These are phyloP conservation scores for Botryobasidium botryosum DNA, from an alignment of 768 basidiomycete genomes.

Conservation along the genomic window DNA sequence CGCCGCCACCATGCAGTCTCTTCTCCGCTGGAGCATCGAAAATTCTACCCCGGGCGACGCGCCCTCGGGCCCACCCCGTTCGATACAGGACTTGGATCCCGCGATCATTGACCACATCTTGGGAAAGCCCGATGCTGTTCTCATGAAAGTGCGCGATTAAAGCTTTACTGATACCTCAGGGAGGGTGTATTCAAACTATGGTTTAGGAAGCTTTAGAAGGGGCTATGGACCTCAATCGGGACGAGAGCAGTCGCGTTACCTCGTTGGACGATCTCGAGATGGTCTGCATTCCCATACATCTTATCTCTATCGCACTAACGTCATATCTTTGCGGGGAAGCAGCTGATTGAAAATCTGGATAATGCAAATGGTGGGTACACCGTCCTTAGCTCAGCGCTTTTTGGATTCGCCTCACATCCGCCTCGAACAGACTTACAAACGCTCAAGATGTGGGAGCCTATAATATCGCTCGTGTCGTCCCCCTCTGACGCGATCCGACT, in stretches of 20 bases:
- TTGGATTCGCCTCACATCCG: not conserved
- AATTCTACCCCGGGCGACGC: slow-evolving; percentile 29
- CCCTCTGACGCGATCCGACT: slow-evolving; percentile 42
- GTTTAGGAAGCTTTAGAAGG: slow-evolving; percentile 42
- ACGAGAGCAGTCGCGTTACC: slow-evolving; percentile 40
- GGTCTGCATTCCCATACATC: no score
- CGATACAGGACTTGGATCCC: slow-evolving; percentile 46
- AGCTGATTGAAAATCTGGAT: slow-evolving; percentile 80
- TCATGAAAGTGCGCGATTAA: slow-evolving; percentile 40
- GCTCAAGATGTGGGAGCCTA: slow-evolving; percentile 60
- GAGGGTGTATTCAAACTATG: slow-evolving; percentile 16
- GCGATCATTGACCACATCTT: slow-evolving; percentile 74
- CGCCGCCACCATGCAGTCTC: slow-evolving; percentile 46
- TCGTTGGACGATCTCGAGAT: slow-evolving; percentile 79
- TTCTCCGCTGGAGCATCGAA: slow-evolving; percentile 71
- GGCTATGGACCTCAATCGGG: slow-evolving; percentile 38
- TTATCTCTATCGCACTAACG: no score
- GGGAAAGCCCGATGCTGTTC: slow-evolving; percentile 62
- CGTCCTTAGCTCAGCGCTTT: not conserved
- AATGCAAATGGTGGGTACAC: slow-evolving; percentile 60
- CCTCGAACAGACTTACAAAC: slow-evolving; percentile 44
- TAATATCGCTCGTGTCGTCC: slow-evolving; percentile 45
- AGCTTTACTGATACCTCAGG: not conserved
- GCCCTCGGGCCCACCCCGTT: slow-evolving; percentile 14
- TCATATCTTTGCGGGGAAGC: no score